Evolutionary conservation across 2,329 filamentous ascomycete species (phyloP).

Genomic region (Hymenoscyphus albidus): DNA sequence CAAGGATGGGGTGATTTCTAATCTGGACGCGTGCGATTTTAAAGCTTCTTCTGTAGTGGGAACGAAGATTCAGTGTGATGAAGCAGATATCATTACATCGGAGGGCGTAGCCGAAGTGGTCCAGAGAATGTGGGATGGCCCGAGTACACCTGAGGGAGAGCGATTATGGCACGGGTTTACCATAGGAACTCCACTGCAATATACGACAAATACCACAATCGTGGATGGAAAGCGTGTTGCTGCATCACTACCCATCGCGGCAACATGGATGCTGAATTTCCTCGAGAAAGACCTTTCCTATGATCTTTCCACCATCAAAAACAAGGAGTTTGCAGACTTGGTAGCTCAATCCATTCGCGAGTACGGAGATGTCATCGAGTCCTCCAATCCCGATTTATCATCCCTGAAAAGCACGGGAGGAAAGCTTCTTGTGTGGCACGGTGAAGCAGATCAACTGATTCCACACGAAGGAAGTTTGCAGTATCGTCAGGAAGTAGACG

Average conservation of each 20-base stretch:
- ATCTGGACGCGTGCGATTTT: constrained; percentile 16
- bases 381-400: constrained; percentile 22
- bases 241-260: not conserved
- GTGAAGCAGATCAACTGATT: constrained; percentile 33
- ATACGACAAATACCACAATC: not conserved
- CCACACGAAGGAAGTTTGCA: constrained; percentile 30
- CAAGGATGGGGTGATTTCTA: constrained; percentile 19
- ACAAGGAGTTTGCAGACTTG: constrained; percentile 7
- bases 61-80: constrained; percentile 13
- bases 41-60: constrained; percentile 16
- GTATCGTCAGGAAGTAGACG: not conserved
- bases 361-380: not conserved
- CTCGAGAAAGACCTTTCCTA: constrained; percentile 13
- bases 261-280: constrained; percentile 7
- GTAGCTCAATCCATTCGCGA: not conserved
- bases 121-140: constrained; percentile 12
- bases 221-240: constrained; percentile 10
- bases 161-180: constrained; percentile 14
- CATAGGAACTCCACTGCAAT: constrained; percentile 2
- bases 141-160: constrained; percentile 6
- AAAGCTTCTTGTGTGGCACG: constrained; percentile 17
- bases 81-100: constrained; percentile 11
- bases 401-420: constrained; percentile 22
- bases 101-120: constrained; percentile 9
- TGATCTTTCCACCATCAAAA: constrained; percentile 15